These are phyloP conservation scores for Auxenochlorella pyrenoidosa DNA, from an alignment of 139 green algal species.

Conservation along the genomic window DNA sequence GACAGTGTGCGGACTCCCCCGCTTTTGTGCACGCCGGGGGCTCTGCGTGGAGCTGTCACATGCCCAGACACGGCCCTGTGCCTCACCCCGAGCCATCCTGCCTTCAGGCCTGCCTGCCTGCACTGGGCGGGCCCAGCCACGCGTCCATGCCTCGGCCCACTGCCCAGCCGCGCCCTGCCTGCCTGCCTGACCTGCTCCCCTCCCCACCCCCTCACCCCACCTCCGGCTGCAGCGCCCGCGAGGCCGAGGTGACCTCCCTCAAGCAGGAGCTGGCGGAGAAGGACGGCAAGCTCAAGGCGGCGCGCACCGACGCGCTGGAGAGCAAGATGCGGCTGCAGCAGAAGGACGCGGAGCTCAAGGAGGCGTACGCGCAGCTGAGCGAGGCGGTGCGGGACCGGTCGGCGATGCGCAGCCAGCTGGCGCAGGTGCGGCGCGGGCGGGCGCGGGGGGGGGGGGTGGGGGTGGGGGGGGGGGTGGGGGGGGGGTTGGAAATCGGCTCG, in stretches of 20 bases:
- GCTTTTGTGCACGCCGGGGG: too few relatives aligned
- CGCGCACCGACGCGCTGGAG: slow-evolving; percentile 17
- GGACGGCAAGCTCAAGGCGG: slow-evolving; percentile 35
- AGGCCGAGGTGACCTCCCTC: slow-evolving; percentile 11
- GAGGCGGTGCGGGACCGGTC: slow-evolving; percentile 14
- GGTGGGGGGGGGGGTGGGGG: background rate
- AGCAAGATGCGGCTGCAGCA: slow-evolving; percentile 16
- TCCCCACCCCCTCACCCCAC: background rate
- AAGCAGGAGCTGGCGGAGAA: slow-evolving; percentile 27
- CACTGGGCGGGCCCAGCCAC: too few relatives aligned
- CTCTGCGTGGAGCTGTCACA: too few relatives aligned
- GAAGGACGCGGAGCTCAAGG: slow-evolving; percentile 20
- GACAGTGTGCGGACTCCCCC: too few relatives aligned
- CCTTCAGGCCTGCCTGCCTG: too few relatives aligned
- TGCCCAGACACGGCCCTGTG: too few relatives aligned
- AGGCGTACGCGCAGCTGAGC: slow-evolving; percentile 14
- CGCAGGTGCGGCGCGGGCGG: background rate
- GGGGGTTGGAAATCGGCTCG: too few relatives aligned
- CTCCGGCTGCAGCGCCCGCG: background rate
- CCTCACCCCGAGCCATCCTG: too few relatives aligned
- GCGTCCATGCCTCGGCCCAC: background rate
- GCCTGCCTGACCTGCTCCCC: background rate
- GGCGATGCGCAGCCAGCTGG: slow-evolving; percentile 29
- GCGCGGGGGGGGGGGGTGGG: too few relatives aligned
- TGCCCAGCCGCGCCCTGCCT: background rate